phyloP scores from a whole-genome alignment of 2,329 filamentous ascomycete species.

The Ceratocystiopsis brevicomis region DNA sequence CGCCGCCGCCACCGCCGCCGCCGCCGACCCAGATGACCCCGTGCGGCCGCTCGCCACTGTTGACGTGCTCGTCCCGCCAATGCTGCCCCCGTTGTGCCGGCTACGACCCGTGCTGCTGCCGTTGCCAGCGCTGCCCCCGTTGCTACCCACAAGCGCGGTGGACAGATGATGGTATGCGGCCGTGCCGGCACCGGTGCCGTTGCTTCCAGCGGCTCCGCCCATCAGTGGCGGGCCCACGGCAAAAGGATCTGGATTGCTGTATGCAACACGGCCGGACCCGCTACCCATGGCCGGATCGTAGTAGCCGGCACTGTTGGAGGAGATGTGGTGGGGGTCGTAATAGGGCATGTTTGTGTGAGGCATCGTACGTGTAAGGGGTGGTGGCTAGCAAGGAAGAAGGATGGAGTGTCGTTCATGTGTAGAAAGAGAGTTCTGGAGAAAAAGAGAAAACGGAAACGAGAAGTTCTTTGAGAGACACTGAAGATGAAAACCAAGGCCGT shows the following conservation, averaged over 20 bases:
- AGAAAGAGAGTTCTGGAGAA: neutral
- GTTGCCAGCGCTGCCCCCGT: too few species aligned
- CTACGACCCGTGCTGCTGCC: too few species aligned
- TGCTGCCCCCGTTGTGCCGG: too few species aligned
- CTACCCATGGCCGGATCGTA: conserved; percentile 11
- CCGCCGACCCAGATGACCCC: neutral
- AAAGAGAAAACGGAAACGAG: neutral
- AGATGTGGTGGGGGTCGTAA: conserved; percentile 13
- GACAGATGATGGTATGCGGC: too few species aligned
- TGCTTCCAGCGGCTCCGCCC: neutral
- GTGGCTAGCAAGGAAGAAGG: neutral
- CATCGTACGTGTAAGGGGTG: conserved; percentile 14
- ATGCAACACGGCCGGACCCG: neutral
- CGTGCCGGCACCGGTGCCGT: neutral
- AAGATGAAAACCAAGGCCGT: neutral
- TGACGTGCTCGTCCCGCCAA: too few species aligned
- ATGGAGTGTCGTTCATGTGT: neutral
- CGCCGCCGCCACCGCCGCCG: neutral
- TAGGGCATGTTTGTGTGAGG: conserved; percentile 15
- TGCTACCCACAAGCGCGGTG: too few species aligned
- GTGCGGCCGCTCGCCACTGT: neutral
- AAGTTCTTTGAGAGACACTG: neutral
- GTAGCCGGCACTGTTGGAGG: conserved; percentile 11
- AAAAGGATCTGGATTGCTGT: conserved; percentile 13
- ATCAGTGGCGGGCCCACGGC: conserved; percentile 15